Conservation (phyloP, 768 basidiomycete genomes). For the Hydnum rufescens region DNA sequence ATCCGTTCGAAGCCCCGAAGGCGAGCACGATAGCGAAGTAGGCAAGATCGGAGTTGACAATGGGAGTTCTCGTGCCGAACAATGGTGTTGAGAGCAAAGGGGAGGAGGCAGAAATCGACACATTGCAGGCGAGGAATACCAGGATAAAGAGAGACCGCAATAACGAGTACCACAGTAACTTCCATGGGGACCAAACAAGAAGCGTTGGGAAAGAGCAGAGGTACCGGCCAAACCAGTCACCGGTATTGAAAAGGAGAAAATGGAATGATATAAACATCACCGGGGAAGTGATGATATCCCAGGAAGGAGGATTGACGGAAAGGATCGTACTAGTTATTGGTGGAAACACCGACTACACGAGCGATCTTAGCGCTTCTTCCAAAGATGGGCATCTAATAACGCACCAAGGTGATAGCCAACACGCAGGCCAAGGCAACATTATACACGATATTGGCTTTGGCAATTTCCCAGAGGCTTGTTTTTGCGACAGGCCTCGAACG, state of each 20-base stretch:
- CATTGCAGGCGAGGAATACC: constrained; percentile 74
- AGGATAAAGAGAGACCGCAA: constrained; percentile 67
- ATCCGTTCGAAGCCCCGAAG: constrained; percentile 67
- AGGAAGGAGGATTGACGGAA: constrained; percentile 33
- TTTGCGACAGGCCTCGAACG: too few relatives aligned
- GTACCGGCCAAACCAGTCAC: constrained; percentile 52
- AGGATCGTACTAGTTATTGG: constrained; percentile 61
- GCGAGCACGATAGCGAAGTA: constrained; percentile 54
- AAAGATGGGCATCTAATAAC: constrained; percentile 14
- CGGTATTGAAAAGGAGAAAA: constrained; percentile 55
- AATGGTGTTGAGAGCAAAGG: neutral
- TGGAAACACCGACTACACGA: constrained; percentile 58
- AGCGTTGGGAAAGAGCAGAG: constrained; percentile 44
- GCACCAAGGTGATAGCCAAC: constrained; percentile 61
- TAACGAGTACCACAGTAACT: constrained; percentile 41
- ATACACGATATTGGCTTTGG: constrained; percentile 37
- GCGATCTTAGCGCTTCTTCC: neutral
- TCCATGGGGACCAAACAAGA: constrained; percentile 44
- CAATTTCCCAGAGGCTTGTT: constrained; percentile 13
- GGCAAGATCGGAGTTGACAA: constrained; percentile 56
- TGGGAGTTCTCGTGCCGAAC: constrained; percentile 19
- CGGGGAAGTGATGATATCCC: constrained; percentile 35
- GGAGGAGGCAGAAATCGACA: constrained; percentile 26
- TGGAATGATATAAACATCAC: constrained; percentile 61
- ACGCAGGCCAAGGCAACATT: constrained; percentile 57